Base-by-base conservation (phyloP, 2,329 filamentous ascomycete species). In the Pyricularia pennisetigena region DNA sequence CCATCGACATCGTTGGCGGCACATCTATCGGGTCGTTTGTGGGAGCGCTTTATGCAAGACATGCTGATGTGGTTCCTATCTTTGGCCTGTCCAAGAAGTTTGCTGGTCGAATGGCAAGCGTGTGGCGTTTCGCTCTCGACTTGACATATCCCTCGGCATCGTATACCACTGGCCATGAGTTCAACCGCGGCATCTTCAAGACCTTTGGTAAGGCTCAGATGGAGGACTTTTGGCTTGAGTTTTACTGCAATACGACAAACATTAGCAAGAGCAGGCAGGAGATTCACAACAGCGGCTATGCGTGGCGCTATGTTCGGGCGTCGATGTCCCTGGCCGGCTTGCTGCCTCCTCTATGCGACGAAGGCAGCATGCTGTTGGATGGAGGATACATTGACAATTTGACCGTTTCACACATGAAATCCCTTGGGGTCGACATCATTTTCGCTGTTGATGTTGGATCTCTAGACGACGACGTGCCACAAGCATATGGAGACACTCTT, bases 231-330 rank as follows among this genome's bases (percentile, higher is more conserved):
- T 99, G 95, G 95, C 86, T 99, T 12, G 93, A 97, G 73, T 99
- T 93, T 77, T 99, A 99, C 80, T 99, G 96, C 85, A 99, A 99
- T 79, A 98, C 95, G 0, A 99, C 96, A 54, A 99, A 98, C 78
- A 98, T 99, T 79, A 96, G 91, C 81, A 96, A 97, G 78, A 95
- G 91, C 70, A 87, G 94, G 24, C 88, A 88, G 3, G 95, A 99
- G 76, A 94, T 96, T 72, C 95, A 99, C 78, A 97, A 93, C 0
- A 95, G 91, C 70, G 95, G 95, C 16, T 99, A 99, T 75, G 94
- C 95, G 0, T 99, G 95, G 95, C 88, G 96, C 61, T 99, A 99
- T 74, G 92, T 99, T 28, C 87, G 95, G 64, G 95, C 95, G 0
- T 97, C 93, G 12, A 99, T 99, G 95, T 96, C 94, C 1, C 85